A percentile compares a stretch with the other conserved stretches of the same genome.
These are phyloP conservation scores for Suhomyces vadensis DNA, from an alignment of 805 yeast genomes.

Conservation along the genomic window DNA sequence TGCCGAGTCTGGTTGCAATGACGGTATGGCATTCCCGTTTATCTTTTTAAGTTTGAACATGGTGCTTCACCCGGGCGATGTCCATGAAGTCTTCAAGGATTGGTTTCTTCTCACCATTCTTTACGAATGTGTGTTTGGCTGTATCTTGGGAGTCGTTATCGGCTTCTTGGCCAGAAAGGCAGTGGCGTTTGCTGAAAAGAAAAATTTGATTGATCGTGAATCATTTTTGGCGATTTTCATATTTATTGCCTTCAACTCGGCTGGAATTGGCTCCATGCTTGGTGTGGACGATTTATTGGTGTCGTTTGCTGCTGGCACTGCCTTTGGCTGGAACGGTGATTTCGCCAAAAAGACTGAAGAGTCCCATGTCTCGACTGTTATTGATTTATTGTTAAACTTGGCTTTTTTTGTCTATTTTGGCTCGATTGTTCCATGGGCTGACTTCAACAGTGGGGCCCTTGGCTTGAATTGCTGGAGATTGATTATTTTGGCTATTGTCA, in stretches of 20 bases:
- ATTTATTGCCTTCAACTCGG: constrained; percentile 77
- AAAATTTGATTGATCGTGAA: constrained; percentile 78
- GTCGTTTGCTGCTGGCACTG: constrained; percentile 90
- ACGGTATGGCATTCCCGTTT: constrained; percentile 95
- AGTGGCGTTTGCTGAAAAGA: constrained; percentile 70
- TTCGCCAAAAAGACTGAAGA: constrained; percentile 81
- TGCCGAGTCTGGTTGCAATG: constrained; percentile 90
- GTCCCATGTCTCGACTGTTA: constrained; percentile 85
- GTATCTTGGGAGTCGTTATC: constrained; percentile 66
- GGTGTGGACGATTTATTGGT: constrained; percentile 89
- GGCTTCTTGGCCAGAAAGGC: constrained; percentile 73
- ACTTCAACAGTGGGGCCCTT: constrained; percentile 58
- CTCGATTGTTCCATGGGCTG: constrained; percentile 85
- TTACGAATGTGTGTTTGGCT: constrained; percentile 82
- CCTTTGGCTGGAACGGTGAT: constrained; percentile 93
- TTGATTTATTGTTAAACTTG: constrained; percentile 78
- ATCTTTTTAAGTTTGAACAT: constrained; percentile 69
- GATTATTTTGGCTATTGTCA: constrained; percentile 68
- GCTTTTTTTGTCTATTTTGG: constrained; percentile 90
- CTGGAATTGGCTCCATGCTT: constrained; percentile 84
- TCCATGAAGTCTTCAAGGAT: constrained; percentile 69
- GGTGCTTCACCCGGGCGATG: constrained; percentile 63
- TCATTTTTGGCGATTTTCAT: constrained; percentile 84
- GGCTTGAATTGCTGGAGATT: constrained; percentile 82
- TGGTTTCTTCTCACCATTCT: constrained; percentile 77